Evolutionary conservation across 2,329 filamentous ascomycete genomes (phyloP), one percentile per base, ranked within the genome.

Genomic region (Colletotrichum sp.): DNA sequence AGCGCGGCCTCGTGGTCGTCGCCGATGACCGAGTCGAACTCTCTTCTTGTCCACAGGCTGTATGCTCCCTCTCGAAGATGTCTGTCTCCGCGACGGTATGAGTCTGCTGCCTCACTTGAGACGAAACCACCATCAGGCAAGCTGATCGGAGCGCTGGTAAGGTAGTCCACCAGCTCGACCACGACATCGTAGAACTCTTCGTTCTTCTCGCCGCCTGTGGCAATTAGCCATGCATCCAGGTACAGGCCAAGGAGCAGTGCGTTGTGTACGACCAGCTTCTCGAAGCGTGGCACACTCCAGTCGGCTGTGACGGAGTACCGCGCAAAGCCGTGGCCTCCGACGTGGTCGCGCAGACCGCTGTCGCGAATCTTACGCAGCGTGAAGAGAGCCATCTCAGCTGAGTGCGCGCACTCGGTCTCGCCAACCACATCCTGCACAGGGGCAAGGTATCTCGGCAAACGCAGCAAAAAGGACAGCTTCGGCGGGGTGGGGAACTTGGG

Each of bases 251-350:
- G 87, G 2, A 99, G 89, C 79, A 98, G 93, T 0, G 95, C 93
- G 81, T 99, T 98, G 82, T 99, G 97, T 71, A 95, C 96, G 12
- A 98, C 91, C 90, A 99, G 96, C 87, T 99, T 99, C 86, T 99
- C 97, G 80, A 99, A 99, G 83, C 98, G 96, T 13, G 97, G 97
- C 63, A 99, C 87, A 77, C 94, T 95, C 97, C 97, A 99, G 84
- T 99, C 95, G 16, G 92, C 88, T 0, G 96, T 99, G 9, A 98
- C 94, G 16, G 95, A 98, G 82, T 98, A 98, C 67, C 96, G 92
- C 43, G 89, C 86, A 79, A 92, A 92, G 5, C 91, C 91, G 8
- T 82, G 82, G 2, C 86, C 87, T 2, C 89, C 89, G 10, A 92
- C 82, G 72, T 92, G 91, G 75, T 92, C 91, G 68, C 88, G 85